Conservation (phyloP, 148 eudicot genomes). For the Cornus florida region DNA sequence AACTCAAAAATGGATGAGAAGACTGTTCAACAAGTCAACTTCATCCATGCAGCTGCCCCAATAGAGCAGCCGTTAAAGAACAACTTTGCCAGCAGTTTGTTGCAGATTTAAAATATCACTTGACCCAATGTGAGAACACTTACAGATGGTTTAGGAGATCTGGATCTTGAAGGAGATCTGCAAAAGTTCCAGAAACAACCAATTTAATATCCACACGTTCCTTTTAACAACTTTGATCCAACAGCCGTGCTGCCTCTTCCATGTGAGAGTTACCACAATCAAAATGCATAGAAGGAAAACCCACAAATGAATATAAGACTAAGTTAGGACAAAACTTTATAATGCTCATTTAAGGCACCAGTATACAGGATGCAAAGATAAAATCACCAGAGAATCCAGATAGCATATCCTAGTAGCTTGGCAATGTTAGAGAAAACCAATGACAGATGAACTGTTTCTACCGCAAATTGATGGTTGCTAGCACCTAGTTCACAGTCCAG, state of each 20-base stretch:
- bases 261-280: slow-evolving; percentile 56
- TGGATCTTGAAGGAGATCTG: slow-evolving; percentile 97
- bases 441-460: slow-evolving; percentile 28
- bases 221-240: slow-evolving; percentile 66
- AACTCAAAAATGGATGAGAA: not conserved
- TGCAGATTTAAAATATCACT: not conserved
- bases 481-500: slow-evolving; percentile 73
- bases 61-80: not conserved
- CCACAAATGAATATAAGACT: slow-evolving; percentile 6
- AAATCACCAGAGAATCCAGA: slow-evolving; percentile 49
- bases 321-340: slow-evolving; percentile 17
- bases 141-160: slow-evolving; percentile 82
- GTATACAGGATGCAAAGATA: slow-evolving; percentile 29
- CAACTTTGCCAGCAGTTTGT: not conserved
- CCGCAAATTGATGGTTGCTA: slow-evolving; percentile 30
- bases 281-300: slow-evolving; percentile 36
- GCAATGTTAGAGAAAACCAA: slow-evolving; percentile 23
- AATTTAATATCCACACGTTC: slow-evolving; percentile 69
- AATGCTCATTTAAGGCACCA: slow-evolving; percentile 17
- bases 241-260: slow-evolving; percentile 79
- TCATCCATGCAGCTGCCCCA: not conserved
- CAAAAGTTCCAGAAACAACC: slow-evolving; percentile 97
- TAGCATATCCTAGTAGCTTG: slow-evolving; percentile 36
- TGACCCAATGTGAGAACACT: slow-evolving; percentile 29
- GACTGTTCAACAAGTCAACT: not conserved